Percentiles rank a stretch among this genome's conserved stretches.
phyloP scores from a whole-genome alignment of 805 yeast genomes.

The Saccharomyces cerevisiae region DNA sequence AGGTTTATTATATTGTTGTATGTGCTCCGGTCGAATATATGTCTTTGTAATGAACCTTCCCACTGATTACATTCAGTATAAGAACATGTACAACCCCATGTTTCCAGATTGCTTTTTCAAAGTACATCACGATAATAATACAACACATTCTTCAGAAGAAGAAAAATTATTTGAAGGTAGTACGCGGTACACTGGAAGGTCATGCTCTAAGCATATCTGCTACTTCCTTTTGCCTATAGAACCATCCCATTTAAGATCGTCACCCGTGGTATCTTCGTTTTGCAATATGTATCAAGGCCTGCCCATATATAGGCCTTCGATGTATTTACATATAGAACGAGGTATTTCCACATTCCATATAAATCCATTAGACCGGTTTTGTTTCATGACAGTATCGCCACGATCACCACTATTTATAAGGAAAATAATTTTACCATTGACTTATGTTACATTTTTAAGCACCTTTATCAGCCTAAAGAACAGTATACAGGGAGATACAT shows the following conservation, averaged over 20 bases:
- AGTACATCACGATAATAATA: not conserved
- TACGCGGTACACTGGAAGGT: constrained; percentile 12
- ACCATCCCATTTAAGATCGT: constrained; percentile 7
- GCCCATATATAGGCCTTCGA: constrained; percentile 17
- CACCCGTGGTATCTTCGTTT: constrained; percentile 5
- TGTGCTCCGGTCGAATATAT: constrained; percentile 18
- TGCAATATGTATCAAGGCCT: constrained; percentile 5
- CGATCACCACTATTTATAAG: constrained; percentile 84
- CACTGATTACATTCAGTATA: constrained; percentile 16
- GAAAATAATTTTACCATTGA: constrained; percentile 34
- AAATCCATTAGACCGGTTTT: constrained; percentile 23
- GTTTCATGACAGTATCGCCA: constrained; percentile 66
- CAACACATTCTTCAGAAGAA: constrained; percentile 10
- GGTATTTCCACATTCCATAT: constrained; percentile 18
- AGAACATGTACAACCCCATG: constrained; percentile 3
- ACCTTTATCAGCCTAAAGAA: constrained; percentile 13
- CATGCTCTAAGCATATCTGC: constrained; percentile 15
- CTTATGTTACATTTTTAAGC: constrained; percentile 15
- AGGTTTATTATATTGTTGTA: constrained; percentile 22
- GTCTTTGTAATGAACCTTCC: constrained; percentile 23
- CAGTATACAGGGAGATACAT: constrained; percentile 5
- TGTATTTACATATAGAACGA: constrained; percentile 13
- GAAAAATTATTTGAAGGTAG: constrained; percentile 8
- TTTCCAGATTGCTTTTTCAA: not conserved
- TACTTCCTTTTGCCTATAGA: constrained; percentile 17